Base-by-base conservation (phyloP, 1,139 yeast species). In the Blastobotrys serpentis region DNA sequence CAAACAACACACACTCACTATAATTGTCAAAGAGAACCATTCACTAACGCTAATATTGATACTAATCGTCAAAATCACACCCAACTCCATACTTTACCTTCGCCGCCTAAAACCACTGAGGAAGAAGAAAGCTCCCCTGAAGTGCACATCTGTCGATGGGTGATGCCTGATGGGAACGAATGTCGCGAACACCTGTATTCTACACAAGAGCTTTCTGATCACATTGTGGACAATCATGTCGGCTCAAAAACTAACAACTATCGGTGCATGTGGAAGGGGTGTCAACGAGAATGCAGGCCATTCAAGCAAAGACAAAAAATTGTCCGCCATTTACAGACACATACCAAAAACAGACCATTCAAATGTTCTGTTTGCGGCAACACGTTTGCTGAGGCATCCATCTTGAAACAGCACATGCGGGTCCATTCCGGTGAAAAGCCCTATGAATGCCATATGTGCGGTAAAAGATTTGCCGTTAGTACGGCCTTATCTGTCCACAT, bases 351-450 rank as follows among this genome's bases (percentile, higher is more conserved):
- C 66, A 84, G 82, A 62, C 96, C 96, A 0, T 85, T 78, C 63
- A 68, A 70, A 53, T 89, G 97, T 67, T 66, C 73, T 2, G 65
- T 77, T 1, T 89, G 97, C 65, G 80, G 79, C 6, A 79, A 83
- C 50, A 65, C 73, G 16, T 89, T 90, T 68, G 85, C 87, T 7
- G 84, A 82, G 19, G 83, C 80, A 40, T 65, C 79, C 21, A 80
- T 82, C 74, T 70, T 86, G 45, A 72, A 75, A 43, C 89, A 83
- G 61, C 98, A 90, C 65, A 74, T 85, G 79, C 77, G 94, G 60
- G 81, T 88, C 25, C 98, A 90, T 67, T 82, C 94, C 2, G 81
- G 87, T 26, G 96, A 87, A 58, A 85, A 86, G 63, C 97, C 96
- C 3, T 89, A 77, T 64, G 78, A 74, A 49, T 90, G 98, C 68